phyloP scores from a whole-genome alignment of 768 basidiomycete species.

The Nidularia sp. region DNA sequence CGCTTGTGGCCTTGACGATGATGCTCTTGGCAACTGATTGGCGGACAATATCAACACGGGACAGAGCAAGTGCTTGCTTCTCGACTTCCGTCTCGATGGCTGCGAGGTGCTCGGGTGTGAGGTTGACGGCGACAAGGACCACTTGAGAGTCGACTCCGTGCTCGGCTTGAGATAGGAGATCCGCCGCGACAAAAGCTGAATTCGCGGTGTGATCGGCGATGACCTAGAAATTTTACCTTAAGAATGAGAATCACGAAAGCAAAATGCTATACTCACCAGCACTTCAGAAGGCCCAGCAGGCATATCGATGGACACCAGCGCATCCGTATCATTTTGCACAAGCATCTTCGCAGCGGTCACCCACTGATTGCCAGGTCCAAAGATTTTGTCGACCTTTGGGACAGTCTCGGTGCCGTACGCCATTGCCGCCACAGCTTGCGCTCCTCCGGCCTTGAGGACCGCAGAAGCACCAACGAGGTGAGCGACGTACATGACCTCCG shows the following conservation, averaged over 20 bases:
- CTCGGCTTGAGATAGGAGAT: constrained; percentile 96
- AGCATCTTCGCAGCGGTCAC: constrained; percentile 99
- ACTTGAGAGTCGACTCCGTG: constrained; percentile 99
- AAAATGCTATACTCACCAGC: constrained; percentile 60
- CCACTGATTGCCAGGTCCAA: constrained; percentile 99
- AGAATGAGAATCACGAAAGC: constrained; percentile 2
- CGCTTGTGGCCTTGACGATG: constrained; percentile 67
- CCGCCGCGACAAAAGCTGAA: constrained; percentile 91
- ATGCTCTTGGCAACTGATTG: constrained; percentile 88
- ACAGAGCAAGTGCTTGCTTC: constrained; percentile 77
- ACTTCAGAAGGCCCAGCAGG: constrained; percentile 98
- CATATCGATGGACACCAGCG: constrained; percentile 97
- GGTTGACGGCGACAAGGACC: constrained; percentile 79
- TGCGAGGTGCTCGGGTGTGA: constrained; percentile 57
- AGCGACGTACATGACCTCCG: constrained; percentile 97
- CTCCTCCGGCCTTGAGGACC: constrained; percentile 92
- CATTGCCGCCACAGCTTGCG: constrained; percentile 92
- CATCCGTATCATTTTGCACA: constrained; percentile 97
- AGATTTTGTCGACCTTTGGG: constrained; percentile 98
- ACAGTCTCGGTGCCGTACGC: constrained; percentile 95
- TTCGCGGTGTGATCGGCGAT: constrained; percentile 87
- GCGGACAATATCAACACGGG: constrained; percentile 86
- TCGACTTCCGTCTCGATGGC: constrained; percentile 85
- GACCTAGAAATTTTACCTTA: constrained; percentile 49
- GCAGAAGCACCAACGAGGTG: constrained; percentile 85